phyloP scores from a whole-genome alignment of 73 alveolate species.

The Paramecium tetraurelia region DNA sequence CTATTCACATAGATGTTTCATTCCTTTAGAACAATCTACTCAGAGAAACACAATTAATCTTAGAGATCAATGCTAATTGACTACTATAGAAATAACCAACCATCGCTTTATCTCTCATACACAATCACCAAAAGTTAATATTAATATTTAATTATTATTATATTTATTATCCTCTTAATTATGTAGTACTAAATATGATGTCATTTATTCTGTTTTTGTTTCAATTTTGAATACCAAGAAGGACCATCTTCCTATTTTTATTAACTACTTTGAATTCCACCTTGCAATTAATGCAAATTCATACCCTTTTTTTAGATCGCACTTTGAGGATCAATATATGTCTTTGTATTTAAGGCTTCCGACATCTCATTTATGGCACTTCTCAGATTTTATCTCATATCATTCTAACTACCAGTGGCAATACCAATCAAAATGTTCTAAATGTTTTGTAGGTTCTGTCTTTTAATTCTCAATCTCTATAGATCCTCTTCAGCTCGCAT shows the following conservation, averaged over 20 bases:
- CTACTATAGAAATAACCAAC: background rate
- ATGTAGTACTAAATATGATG: background rate
- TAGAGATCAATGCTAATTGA: background rate
- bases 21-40: background rate
- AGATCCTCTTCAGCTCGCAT: conserved; percentile 57
- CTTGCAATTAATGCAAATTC: background rate
- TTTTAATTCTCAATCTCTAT: conserved; percentile 42
- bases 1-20: background rate
- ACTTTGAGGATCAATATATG: conserved; percentile 43
- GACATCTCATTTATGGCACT: conserved; percentile 45
- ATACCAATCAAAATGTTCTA: conserved; percentile 46
- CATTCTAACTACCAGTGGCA: conserved; percentile 47
- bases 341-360: conserved; percentile 44
- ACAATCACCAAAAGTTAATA: background rate
- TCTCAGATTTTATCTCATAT: conserved; percentile 55
- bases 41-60: background rate
- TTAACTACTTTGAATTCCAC: background rate
- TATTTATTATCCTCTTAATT: background rate
- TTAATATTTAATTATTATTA: background rate
- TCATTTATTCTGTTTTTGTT: background rate
- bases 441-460: conserved; percentile 56
- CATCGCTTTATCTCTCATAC: conserved; percentile 6
- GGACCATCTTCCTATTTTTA: conserved; percentile 22
- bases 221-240: conserved; percentile 17
- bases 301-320: background rate